phyloP scores from a whole-genome alignment of 1,284 basidiomycete species.

The Microbotryum scabiosae region DNA sequence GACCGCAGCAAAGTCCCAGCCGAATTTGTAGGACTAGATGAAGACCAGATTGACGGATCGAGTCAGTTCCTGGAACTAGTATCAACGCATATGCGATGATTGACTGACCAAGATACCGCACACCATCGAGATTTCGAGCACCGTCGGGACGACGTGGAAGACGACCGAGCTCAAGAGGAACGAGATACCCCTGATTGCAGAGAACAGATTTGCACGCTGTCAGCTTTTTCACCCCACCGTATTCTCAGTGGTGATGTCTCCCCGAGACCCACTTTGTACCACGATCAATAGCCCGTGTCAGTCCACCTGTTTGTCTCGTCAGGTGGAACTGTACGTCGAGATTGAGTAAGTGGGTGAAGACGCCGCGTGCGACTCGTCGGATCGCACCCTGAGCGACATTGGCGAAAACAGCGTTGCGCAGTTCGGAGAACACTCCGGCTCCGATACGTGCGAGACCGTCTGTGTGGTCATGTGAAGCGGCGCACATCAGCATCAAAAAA shows the following conservation, averaged over 20 bases:
- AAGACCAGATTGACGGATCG: not conserved
- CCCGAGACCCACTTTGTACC: slow-evolving; percentile 71
- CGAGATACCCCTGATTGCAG: slow-evolving; percentile 68
- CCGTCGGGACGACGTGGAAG: slow-evolving; percentile 92
- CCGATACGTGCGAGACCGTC: slow-evolving; percentile 86
- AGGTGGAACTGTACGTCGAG: slow-evolving; percentile 91
- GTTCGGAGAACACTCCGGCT: slow-evolving; percentile 79
- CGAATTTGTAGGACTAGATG: slow-evolving; percentile 83
- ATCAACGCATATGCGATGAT: not conserved
- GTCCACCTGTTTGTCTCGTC: slow-evolving; percentile 84
- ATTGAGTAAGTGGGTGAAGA: slow-evolving; percentile 84
- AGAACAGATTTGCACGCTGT: not conserved
- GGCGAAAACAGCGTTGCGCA: slow-evolving; percentile 93
- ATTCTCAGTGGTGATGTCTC: not conserved
- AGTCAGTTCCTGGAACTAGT: not conserved
- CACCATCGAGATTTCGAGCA: slow-evolving; percentile 90
- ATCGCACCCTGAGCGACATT: slow-evolving; percentile 92
- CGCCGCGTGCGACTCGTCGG: slow-evolving; percentile 83
- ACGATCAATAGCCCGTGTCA: slow-evolving; percentile 91
- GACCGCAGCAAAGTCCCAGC: slow-evolving; percentile 90
- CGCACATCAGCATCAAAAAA: not conserved
- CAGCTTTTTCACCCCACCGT: too few relatives aligned
- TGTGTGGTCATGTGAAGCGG: slow-evolving; percentile 45
- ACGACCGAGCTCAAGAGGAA: slow-evolving; percentile 89
- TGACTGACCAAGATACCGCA: slow-evolving; percentile 80